Base-by-base conservation (phyloP, 2,329 filamentous ascomycete species). In the Dryadomyces quercivorus region DNA sequence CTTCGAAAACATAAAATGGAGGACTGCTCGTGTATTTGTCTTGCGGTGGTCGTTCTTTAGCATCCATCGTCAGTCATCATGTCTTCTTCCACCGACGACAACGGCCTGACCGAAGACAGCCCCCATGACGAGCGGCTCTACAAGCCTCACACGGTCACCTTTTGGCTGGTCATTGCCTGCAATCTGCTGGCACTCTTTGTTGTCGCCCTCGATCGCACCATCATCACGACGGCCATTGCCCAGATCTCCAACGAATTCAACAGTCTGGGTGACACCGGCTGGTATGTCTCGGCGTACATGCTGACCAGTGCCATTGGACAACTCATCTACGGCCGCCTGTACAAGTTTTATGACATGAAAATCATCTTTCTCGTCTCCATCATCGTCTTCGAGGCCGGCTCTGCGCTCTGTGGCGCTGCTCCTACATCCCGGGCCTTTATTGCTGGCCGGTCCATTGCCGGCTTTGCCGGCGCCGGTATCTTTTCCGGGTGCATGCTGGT, bases 361-460 rank as follows among this genome's bases (percentile, higher is more conserved):
- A 20, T 21, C 34, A 40, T 20, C 15, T 34, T 50, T n/a, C 34
- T 50, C n/a, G 12, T 40, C 4, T 34, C 26, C 18, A 40, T 50
- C 31, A 15, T 50, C 18, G 4, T 34, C 31, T 50, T 80, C 47
- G 77, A 80, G 62, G 62, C 74, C 45, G 78, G 78, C 1, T 80
- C 77, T 7, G 69, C 70, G 3, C 31, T 50, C 34, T 50, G 48
- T n/a, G 48, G 48, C 31, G n/a, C 48, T 13, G 48, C 48, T 5
- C 48, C 48, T 9, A 50, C 9, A 5, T 50, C 48, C 2, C n/a
- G 9, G 9, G 48, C n/a, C 3, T 50, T 50, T 15, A 50, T 50
- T n/a, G 18, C 16, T 8, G 48, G 48, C 10, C 48, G 48, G 10
- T 31, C 48, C 48, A 50, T 50, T 20, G 16, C 48, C 9, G 48